Evolutionary conservation across 768 basidiomycete genomes (phyloP).

Genomic region (Mycena albidolilacea): DNA sequence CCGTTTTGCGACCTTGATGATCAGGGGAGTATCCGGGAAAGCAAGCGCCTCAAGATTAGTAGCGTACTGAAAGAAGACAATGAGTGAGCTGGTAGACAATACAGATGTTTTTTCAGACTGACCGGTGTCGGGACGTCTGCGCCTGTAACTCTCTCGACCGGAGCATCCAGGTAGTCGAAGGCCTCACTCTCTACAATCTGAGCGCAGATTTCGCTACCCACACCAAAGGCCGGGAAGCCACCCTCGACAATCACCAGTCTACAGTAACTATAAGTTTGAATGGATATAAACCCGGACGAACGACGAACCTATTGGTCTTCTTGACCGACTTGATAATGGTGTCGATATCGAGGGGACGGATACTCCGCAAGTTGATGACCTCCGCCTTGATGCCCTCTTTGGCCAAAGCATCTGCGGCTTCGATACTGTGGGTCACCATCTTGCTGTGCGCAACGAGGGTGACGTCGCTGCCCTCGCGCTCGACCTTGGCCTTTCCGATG

Average conservation of each 20-base stretch:
- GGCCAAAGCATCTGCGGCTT: conserved; percentile 92
- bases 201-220: conserved; percentile 98
- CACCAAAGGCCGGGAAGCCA: conserved; percentile 98
- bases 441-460: conserved; percentile 98
- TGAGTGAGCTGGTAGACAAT: conserved; percentile 17
- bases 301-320: conserved; percentile 93
- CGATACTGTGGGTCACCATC: conserved; percentile 96
- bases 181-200: conserved; percentile 98
- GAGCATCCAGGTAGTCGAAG: conserved; percentile 98
- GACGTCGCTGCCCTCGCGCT: conserved; percentile 92
- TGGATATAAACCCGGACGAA: background rate
- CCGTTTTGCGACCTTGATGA: conserved; percentile 96
- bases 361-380: conserved; percentile 96
- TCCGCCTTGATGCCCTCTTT: conserved; percentile 99
- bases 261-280: conserved; percentile 24
- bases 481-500: conserved; percentile 98
- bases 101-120: conserved; percentile 48
- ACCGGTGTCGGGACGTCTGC: conserved; percentile 98
- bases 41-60: conserved; percentile 89
- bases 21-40: conserved; percentile 94
- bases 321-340: conserved; percentile 98
- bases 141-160: conserved; percentile 97
- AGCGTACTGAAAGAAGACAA: conserved; percentile 76
- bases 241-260: conserved; percentile 96
- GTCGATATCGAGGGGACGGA: conserved; percentile 97